Conservation (phyloP, 2,329 filamentous ascomycete genomes). For the Raffaelea ambrosiae region DNA sequence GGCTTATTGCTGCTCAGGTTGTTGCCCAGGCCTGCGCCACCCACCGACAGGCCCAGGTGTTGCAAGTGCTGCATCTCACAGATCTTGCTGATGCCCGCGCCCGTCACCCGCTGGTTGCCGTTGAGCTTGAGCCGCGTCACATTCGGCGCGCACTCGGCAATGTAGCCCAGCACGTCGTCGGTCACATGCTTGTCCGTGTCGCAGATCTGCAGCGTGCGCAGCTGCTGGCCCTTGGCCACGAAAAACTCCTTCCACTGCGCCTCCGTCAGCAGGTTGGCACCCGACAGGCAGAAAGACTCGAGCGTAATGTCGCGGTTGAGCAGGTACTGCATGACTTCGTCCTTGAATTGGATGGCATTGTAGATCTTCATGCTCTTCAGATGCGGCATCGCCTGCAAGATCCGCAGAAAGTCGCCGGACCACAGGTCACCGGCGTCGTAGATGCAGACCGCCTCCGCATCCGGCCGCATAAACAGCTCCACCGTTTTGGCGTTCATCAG, state of each 20-base stretch:
- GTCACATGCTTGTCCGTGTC: slow-evolving; percentile 77
- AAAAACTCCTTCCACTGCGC: slow-evolving; percentile 67
- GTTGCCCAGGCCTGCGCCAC: slow-evolving; percentile 33
- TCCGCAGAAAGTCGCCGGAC: slow-evolving; percentile 67
- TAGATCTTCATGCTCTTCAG: slow-evolving; percentile 66
- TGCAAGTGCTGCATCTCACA: slow-evolving; percentile 54
- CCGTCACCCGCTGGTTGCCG: slow-evolving; percentile 67
- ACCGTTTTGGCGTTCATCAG: slow-evolving; percentile 46
- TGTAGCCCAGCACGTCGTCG: slow-evolving; percentile 55
- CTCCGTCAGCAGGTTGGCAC: slow-evolving; percentile 75
- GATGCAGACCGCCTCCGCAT: slow-evolving; percentile 41
- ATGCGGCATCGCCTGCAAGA: slow-evolving; percentile 66
- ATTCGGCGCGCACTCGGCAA: slow-evolving; percentile 57
- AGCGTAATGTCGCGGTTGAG: slow-evolving; percentile 61
- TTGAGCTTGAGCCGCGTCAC: slow-evolving; percentile 71
- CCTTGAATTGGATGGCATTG: slow-evolving; percentile 88
- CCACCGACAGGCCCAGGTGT: slow-evolving; percentile 61
- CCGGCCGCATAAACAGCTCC: slow-evolving; percentile 46
- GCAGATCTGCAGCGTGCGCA: slow-evolving; percentile 68
- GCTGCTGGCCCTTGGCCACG: slow-evolving; percentile 50
- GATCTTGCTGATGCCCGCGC: slow-evolving; percentile 57
- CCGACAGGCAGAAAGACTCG: slow-evolving; percentile 69
- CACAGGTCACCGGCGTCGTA: slow-evolving; percentile 58
- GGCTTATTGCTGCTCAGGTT: slow-evolving; percentile 21
- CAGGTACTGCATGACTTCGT: slow-evolving; percentile 73